Evolutionary conservation across 2,329 filamentous ascomycete species (phyloP).

Genomic region (Sarocladium kiliense): DNA sequence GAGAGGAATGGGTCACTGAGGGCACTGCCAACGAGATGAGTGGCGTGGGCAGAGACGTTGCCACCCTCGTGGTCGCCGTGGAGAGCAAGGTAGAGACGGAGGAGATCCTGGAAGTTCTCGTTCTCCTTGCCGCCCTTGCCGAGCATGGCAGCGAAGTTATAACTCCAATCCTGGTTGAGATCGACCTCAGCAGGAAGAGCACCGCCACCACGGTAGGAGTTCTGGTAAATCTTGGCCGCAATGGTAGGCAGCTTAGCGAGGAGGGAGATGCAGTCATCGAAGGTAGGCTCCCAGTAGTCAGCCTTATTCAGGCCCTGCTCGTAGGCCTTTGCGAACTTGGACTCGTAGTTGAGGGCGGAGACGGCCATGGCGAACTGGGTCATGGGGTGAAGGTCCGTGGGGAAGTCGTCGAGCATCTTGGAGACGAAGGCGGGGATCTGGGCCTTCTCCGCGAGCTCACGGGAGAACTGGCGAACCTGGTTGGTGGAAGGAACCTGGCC

Average conservation of each 20-base stretch:
- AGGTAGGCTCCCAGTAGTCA: constrained; percentile 98
- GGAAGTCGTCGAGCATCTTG: constrained; percentile 86
- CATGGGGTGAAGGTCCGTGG: constrained; percentile 91
- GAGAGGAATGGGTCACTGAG: constrained; percentile 93
- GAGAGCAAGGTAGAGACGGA: constrained; percentile 89
- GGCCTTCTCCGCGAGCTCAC: constrained; percentile 82
- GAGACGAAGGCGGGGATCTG: constrained; percentile 76
- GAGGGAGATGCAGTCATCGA: constrained; percentile 89
- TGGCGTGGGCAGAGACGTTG: constrained; percentile 93
- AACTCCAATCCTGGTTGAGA: constrained; percentile 87
- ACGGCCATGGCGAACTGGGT: constrained; percentile 95
- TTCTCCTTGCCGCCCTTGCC: constrained; percentile 85
- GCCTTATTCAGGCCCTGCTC: constrained; percentile 88
- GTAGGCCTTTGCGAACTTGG: constrained; percentile 89
- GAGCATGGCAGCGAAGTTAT: constrained; percentile 96
- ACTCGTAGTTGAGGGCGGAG: constrained; percentile 91
- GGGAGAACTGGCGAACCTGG: constrained; percentile 78
- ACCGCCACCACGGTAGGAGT: constrained; percentile 71
- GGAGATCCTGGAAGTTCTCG: constrained; percentile 90
- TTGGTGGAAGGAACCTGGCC: constrained; percentile 79
- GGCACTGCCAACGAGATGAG: constrained; percentile 90
- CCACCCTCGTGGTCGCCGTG: constrained; percentile 98
- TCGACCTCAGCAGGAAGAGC: constrained; percentile 74
- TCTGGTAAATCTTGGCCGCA: constrained; percentile 96
- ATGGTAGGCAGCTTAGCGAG: constrained; percentile 95